Evolutionary conservation across 768 basidiomycete species (phyloP).

Genomic region (Pulveroboletus frians): DNA sequence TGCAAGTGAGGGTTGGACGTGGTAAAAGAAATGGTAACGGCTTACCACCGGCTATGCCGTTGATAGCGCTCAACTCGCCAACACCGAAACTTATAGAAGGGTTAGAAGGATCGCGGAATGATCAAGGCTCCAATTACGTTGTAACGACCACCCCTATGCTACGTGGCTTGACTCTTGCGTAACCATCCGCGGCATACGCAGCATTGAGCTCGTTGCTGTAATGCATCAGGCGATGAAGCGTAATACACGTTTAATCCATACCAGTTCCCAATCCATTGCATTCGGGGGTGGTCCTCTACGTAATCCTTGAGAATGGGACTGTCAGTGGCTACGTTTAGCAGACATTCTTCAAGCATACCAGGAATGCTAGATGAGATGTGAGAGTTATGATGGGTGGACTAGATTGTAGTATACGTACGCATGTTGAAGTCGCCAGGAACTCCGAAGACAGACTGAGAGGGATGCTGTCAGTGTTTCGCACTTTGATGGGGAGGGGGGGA

Average conservation of each 20-base stretch:
- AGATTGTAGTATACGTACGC: slow-evolving; percentile 28
- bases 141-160: slow-evolving; percentile 71
- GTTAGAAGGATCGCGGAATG: neutral
- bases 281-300: slow-evolving; percentile 70
- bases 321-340: neutral
- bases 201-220: slow-evolving; percentile 79
- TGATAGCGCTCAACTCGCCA: slow-evolving; percentile 86
- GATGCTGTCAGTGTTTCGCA: neutral
- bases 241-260: slow-evolving; percentile 22
- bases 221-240: neutral
- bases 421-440: slow-evolving; percentile 88
- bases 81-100: slow-evolving; percentile 66
- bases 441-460: slow-evolving; percentile 67
- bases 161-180: slow-evolving; percentile 78
- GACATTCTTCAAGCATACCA: slow-evolving; percentile 16
- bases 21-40: neutral
- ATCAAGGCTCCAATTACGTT: slow-evolving; percentile 43
- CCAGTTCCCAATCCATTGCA: slow-evolving; percentile 89
- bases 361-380: slow-evolving; percentile 19
- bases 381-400: neutral
- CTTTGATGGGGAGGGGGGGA: neutral
- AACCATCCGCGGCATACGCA: slow-evolving; percentile 89
- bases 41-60: slow-evolving; percentile 73
- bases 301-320: slow-evolving; percentile 49
- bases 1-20: slow-evolving; percentile 1